Evolutionary conservation across 2,329 filamentous ascomycete genomes (phyloP).

Genomic region (Ceratocystis papillata): DNA sequence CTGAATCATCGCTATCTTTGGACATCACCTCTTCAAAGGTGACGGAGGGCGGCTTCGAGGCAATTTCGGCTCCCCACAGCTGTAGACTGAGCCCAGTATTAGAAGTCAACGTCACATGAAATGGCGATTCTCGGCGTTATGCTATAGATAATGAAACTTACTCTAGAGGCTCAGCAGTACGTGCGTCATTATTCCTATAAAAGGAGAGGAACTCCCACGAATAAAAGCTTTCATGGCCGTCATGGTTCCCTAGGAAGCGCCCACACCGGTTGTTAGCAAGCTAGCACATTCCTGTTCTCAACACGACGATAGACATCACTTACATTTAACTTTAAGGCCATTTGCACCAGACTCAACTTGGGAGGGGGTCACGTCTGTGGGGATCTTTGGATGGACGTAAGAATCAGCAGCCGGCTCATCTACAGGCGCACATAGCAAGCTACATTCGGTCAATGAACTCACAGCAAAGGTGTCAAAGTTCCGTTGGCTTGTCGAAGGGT

Average conservation of each 20-base stretch:
- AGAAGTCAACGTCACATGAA: background rate
- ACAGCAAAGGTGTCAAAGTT: slow-evolving; percentile 37
- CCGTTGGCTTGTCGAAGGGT: slow-evolving; percentile 36
- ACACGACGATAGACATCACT: slow-evolving; percentile 7
- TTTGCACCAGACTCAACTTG: background rate
- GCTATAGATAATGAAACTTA: slow-evolving; percentile 26
- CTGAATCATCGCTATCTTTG: slow-evolving; percentile 37
- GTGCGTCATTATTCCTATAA: slow-evolving; percentile 34
- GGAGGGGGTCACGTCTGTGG: background rate
- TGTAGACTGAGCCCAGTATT: slow-evolving; percentile 20
- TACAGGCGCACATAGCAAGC: background rate
- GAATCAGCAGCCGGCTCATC: background rate
- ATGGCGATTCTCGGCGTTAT: background rate
- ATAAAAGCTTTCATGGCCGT: slow-evolving; percentile 60
- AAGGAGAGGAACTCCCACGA: slow-evolving; percentile 49
- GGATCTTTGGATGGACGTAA: background rate
- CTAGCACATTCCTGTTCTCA: no score
- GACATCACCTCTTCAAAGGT: slow-evolving; percentile 51
- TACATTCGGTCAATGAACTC: background rate
- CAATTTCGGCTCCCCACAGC: slow-evolving; percentile 32
- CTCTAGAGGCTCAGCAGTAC: slow-evolving; percentile 31
- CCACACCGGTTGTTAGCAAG: slow-evolving; percentile 13
- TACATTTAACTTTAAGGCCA: slow-evolving; percentile 9
- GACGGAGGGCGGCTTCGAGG: slow-evolving; percentile 46
- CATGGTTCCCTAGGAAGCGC: slow-evolving; percentile 49